Evolutionary conservation across 2,329 filamentous ascomycete genomes (phyloP).

Genomic region (Lasiodiplodia citricola): DNA sequence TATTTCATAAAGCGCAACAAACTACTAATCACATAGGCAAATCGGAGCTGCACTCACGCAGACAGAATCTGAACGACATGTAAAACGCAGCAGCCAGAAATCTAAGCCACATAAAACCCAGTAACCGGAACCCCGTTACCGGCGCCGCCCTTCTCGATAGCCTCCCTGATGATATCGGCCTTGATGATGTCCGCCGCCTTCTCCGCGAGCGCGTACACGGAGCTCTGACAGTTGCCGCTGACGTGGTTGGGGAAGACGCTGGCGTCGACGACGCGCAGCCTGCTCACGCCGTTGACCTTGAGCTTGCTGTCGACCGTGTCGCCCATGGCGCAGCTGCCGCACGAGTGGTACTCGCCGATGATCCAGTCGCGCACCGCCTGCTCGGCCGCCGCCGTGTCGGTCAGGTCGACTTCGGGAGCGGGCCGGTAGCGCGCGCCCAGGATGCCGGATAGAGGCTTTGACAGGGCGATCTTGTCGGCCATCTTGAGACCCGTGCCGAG

Average conservation of each 20-base stretch:
- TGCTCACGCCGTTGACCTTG: slow-evolving; percentile 34
- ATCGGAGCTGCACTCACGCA: too few relatives aligned
- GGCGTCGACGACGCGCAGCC: slow-evolving; percentile 29
- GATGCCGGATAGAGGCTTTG: not conserved
- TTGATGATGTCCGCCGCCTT: slow-evolving; percentile 41
- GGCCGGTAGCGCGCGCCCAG: not conserved
- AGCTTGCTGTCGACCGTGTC: slow-evolving; percentile 38
- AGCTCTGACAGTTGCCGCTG: slow-evolving; percentile 33
- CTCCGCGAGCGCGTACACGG: slow-evolving; percentile 42
- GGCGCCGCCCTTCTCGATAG: too few relatives aligned
- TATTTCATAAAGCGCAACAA: too few relatives aligned
- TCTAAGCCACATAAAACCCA: too few relatives aligned
- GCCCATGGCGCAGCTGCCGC: slow-evolving; percentile 29
- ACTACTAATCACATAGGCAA: too few relatives aligned
- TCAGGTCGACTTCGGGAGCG: slow-evolving; percentile 23
- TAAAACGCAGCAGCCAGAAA: too few relatives aligned
- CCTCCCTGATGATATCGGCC: not conserved
- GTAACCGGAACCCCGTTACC: too few relatives aligned
- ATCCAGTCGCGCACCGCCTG: not conserved
- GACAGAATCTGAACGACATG: too few relatives aligned
- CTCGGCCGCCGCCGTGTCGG: slow-evolving; percentile 27
- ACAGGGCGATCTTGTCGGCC: slow-evolving; percentile 39
- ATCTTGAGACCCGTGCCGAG: slow-evolving; percentile 42
- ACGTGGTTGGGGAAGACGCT: slow-evolving; percentile 27
- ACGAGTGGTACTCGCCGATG: slow-evolving; percentile 11